These are phyloP conservation scores for Wickerhamiella infanticola DNA, from an alignment of 1,139 yeast species.

Conservation along the genomic window DNA sequence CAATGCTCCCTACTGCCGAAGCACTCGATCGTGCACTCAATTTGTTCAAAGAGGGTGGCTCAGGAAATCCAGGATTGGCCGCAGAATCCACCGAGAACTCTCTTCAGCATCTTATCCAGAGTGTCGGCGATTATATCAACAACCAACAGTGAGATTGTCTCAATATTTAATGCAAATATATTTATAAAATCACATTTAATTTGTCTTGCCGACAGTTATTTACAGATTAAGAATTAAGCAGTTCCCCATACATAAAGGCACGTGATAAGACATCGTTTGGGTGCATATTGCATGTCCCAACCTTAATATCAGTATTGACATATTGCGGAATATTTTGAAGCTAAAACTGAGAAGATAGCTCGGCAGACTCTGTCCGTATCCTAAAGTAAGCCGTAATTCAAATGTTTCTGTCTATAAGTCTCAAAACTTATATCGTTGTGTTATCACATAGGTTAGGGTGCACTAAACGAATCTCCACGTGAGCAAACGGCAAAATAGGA, in stretches of 20 bases:
- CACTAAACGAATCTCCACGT: no score
- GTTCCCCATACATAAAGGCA: not conserved
- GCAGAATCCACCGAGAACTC: constrained; percentile 14
- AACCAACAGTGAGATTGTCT: constrained; percentile 6
- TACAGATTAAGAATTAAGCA: no score
- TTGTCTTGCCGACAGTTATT: not conserved
- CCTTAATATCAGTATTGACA: no score
- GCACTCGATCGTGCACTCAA: constrained; percentile 9
- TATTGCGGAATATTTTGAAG: no score
- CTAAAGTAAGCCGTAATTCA: no score
- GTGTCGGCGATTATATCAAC: constrained; percentile 23
- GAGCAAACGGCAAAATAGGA: no score
- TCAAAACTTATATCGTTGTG: no score
- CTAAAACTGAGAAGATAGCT: no score
- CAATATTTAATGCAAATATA: not conserved
- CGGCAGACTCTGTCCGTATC: no score
- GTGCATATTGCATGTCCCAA: not conserved
- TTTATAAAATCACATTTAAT: not conserved
- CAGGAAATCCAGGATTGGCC: constrained; percentile 4
- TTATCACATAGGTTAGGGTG: no score
- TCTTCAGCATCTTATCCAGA: constrained; percentile 19
- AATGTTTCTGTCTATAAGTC: no score
- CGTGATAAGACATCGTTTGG: not conserved
- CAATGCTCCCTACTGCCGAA: constrained; percentile 8
- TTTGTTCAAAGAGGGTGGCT: constrained; percentile 6